Evolutionary conservation across 129 eudicot genomes (phyloP), one percentile per base, ranked within the genome.

Genomic region (Chrysanthemum lavandulifolium): DNA sequence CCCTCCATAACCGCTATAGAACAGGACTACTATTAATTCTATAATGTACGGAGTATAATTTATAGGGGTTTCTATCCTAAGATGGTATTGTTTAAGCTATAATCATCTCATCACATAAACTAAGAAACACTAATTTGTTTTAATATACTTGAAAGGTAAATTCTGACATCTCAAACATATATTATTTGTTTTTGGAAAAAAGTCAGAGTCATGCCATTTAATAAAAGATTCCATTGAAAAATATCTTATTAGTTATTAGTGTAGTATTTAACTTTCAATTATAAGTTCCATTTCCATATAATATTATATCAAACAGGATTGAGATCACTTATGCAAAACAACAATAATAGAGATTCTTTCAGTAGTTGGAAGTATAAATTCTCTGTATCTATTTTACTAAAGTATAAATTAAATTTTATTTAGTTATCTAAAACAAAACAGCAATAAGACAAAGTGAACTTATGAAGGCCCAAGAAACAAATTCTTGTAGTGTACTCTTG

Each of bases 1-100:
- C 76, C 66, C 27, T 72, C 78, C 82, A 78, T 56, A 31, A 70
- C 76, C 81, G 49, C 66, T 67, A 45, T 55, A 40, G 61, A 31
- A 73, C 73, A 25, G 47, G 54, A 71, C 72, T 72, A 72, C 48
- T 59, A 45, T 45, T 61, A 13, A 29, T 64, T 45, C 18, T 71
- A 8, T 61, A 65, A 50, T 74, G 27, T 74, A 31, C 36, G 36
- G 36, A 31, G 45, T 33, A 16, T 40, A 3, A 43, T 43, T 78
- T n/a, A 40, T 6, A 64, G 21, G 21, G 64, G 25, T 61, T 21
- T 76, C 19, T 9, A 62, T 36, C 50, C 58, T 52, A 21, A 31
- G n/a, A 31, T 40, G n/a, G 40, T 2, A 21, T 61, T 51, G 15
- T 70, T 61, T 36, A 51, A 18, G 61, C 12, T 57, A 61, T 65